Base-by-base conservation (phyloP, 352 stramenopile genomes). In the Hyaloperonospora brassicae region DNA sequence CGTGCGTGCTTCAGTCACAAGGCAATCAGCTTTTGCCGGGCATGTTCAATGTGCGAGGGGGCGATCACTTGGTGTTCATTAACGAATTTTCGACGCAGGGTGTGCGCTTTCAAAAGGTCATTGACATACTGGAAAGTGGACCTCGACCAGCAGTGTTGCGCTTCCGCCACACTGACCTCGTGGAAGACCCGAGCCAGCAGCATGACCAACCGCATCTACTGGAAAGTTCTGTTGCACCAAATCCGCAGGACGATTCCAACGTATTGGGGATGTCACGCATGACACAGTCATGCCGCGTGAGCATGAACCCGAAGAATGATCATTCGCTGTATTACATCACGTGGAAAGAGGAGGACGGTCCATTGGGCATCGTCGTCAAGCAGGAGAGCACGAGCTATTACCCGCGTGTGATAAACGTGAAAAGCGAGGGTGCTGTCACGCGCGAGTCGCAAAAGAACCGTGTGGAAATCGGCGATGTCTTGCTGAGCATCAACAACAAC, bases 401-500 rank as follows among this genome's bases (percentile, higher is more conserved):
- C 54, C 83, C 83, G 39, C 78, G 83, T 47, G 84, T 94, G 50
- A 90, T 92, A 48, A 89, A 89, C 50, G 82, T 94, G 50, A 94
- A 94, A 72, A 81, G 83, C 57, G 84, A 94, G 58, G 84, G 84
- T 35, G 84, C 84, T 27, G 84, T 91, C 21, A 82, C 73, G 6
- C 76, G 83, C 12, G 68, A 87, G 44, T 89, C 79, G 12, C 81
- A 93, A 63, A 89, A 88, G 55, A 90, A 91, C 51, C 78, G 78
- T 14, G 80, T 94, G 24, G 76, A 88, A 57, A 79, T 89, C 17
- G 84, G 84, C 25, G 84, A 94, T 41, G 65, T 90, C 34, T 47
- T 94, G 31, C 66, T 94, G 17, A 90, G 81, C 57, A 92, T 94
- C 55, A 94, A 94, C 68, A 90, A 94, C 71, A 90, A 94, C 68